Percentiles rank a stretch among this genome's conserved stretches.
Evolutionary conservation across 805 yeast species (phyloP).

Genomic region (Myxozyma vanderwaltii): DNA sequence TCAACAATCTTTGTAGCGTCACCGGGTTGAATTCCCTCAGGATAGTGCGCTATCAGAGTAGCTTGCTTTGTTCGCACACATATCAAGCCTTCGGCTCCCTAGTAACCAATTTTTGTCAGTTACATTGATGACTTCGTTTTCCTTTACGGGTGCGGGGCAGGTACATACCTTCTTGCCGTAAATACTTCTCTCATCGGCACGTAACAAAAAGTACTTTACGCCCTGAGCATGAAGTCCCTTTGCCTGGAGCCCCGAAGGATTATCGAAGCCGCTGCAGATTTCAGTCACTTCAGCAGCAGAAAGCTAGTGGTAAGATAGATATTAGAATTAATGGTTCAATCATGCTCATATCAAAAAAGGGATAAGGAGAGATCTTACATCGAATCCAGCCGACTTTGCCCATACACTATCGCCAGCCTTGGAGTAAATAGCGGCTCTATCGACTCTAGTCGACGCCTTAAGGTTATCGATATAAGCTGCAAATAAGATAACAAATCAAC

Average conservation of each 20-base stretch:
- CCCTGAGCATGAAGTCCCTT: conserved; percentile 84
- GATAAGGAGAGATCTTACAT: conserved; percentile 30
- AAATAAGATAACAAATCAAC: background rate
- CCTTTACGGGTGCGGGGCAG: too few species aligned
- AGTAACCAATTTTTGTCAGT: background rate
- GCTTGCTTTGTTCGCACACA: conserved; percentile 95
- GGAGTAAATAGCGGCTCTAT: conserved; percentile 89
- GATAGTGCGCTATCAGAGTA: conserved; percentile 89
- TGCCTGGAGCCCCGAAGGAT: conserved; percentile 77
- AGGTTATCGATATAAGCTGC: conserved; percentile 97
- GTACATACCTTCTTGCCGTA: conserved; percentile 79
- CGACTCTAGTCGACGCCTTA: conserved; percentile 81
- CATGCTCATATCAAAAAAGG: background rate
- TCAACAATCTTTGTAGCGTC: conserved; percentile 95
- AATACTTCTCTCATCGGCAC: conserved; percentile 89
- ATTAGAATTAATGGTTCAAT: background rate
- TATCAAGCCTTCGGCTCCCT: conserved; percentile 82
- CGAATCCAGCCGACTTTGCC: conserved; percentile 78
- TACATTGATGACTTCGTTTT: too few species aligned
- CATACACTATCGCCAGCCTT: conserved; percentile 93
- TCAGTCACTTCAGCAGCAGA: conserved; percentile 69
- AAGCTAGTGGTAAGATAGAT: conserved; percentile 42
- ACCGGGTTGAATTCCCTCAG: conserved; percentile 86
- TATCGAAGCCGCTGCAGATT: conserved; percentile 76
- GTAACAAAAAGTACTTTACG: conserved; percentile 81